Evolutionary conservation across 2,329 filamentous ascomycete genomes (phyloP).

Genomic region (Ophiocordyceps australis): DNA sequence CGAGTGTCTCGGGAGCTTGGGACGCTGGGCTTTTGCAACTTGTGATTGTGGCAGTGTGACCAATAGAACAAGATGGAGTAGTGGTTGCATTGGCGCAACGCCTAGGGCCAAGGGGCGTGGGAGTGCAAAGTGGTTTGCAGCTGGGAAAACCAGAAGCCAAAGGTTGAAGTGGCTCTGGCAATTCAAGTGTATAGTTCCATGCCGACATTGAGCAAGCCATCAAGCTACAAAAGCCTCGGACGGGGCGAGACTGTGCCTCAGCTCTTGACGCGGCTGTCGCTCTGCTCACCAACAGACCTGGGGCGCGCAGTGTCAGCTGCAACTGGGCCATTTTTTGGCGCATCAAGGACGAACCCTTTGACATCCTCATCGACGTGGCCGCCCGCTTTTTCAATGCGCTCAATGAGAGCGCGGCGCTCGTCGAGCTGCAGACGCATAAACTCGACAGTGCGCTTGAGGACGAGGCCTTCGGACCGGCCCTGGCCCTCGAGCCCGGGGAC

Average conservation of each 20-base stretch:
- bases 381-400: slow-evolving; percentile 38
- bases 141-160: no score
- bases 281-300: slow-evolving; percentile 3
- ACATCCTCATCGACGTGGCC: slow-evolving; percentile 31
- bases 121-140: no score
- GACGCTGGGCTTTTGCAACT: no score
- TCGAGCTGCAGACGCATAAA: slow-evolving; percentile 43
- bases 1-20: no score
- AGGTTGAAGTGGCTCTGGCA: no score
- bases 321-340: background rate
- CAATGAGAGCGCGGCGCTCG: slow-evolving; percentile 37
- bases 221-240: no score
- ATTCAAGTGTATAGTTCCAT: no score
- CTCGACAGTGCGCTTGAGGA: slow-evolving; percentile 55
- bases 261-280: slow-evolving; percentile 1
- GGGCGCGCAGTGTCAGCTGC: background rate
- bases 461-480: slow-evolving; percentile 68
- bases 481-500: slow-evolving; percentile 72
- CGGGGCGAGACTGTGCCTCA: background rate
- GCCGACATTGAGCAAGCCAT: no score
- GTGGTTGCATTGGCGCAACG: no score
- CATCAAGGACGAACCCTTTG: slow-evolving; percentile 17
- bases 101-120: no score
- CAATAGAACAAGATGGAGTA: no score
- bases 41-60: no score